A percentile compares a stretch with the other conserved stretches of the same genome.
phyloP scores from a whole-genome alignment of 257 asterid species.

The Nicotiana benthamiana region DNA sequence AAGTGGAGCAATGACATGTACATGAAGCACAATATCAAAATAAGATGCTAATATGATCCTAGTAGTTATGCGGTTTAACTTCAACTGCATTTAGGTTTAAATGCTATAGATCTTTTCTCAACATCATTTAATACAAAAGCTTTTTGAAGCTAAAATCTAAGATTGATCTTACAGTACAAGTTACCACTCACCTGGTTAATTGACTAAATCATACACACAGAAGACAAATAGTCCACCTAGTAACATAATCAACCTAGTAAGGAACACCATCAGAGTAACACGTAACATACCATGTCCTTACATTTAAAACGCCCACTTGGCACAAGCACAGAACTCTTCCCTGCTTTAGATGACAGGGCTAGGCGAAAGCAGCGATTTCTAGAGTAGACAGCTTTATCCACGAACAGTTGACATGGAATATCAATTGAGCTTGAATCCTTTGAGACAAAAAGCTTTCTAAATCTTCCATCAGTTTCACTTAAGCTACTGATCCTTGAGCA shows the following conservation, averaged over 20 bases:
- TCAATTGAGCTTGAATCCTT: constrained; percentile 56
- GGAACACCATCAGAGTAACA: neutral
- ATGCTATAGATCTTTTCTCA: neutral
- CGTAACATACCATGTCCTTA: constrained; percentile 64
- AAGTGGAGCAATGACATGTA: neutral
- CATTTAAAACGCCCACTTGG: constrained; percentile 94
- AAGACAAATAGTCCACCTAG: neutral
- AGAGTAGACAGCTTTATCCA: constrained; percentile 91
- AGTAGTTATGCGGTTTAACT: neutral
- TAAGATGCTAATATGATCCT: neutral
- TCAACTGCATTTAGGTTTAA: neutral
- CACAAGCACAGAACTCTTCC: constrained; percentile 67
- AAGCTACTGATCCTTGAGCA: constrained; percentile 61
- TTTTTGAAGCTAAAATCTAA: neutral
- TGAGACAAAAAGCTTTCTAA: constrained; percentile 48
- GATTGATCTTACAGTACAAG: neutral
- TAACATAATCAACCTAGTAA: neutral
- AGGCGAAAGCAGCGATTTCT: constrained; percentile 97
- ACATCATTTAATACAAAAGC: neutral
- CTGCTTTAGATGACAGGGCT: constrained; percentile 88
- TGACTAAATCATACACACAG: neutral
- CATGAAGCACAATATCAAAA: neutral
- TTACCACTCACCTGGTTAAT: neutral
- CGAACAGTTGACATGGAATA: constrained; percentile 44
- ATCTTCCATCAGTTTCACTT: constrained; percentile 51